These are phyloP conservation scores for Colletotrichum sp. DNA, from an alignment of 2,329 filamentous ascomycete genomes.

Conservation along the genomic window DNA sequence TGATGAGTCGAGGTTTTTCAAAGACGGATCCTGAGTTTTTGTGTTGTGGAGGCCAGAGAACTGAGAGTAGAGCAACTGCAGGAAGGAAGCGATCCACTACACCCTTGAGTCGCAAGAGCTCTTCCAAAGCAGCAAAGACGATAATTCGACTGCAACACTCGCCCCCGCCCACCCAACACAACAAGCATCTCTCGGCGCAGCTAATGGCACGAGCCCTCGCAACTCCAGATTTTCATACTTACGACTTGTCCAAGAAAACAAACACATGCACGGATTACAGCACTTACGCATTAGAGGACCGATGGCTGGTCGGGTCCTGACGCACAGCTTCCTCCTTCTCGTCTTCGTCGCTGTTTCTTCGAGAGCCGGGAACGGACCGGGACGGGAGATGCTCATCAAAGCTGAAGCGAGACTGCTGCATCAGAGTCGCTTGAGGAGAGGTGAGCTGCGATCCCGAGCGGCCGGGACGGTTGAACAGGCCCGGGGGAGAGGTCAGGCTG, in stretches of 20 bases:
- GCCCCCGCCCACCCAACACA: background rate
- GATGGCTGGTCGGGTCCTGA: constrained; percentile 72
- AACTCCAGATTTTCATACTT: background rate
- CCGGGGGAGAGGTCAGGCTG: constrained; percentile 82
- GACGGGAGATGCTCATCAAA: constrained; percentile 74
- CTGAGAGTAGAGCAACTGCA: background rate
- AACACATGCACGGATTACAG: background rate
- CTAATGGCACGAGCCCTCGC: background rate
- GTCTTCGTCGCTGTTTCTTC: constrained; percentile 90
- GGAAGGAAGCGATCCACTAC: background rate
- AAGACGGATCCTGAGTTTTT: background rate
- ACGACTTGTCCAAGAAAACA: constrained; percentile 15
- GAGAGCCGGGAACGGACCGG: constrained; percentile 83
- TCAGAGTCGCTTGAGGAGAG: constrained; percentile 73
- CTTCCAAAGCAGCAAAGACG: background rate
- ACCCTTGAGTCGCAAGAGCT: background rate
- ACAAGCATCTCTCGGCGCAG: background rate
- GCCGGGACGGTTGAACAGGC: constrained; percentile 73
- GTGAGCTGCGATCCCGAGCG: constrained; percentile 81
- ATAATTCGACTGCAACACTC: background rate
- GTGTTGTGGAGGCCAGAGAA: background rate
- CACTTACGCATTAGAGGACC: constrained; percentile 81
- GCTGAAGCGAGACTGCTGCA: constrained; percentile 63
- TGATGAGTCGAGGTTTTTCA: background rate
- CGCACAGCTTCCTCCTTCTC: constrained; percentile 80